Conservation (phyloP, 768 basidiomycete species). For the Boletus sensibilis region DNA sequence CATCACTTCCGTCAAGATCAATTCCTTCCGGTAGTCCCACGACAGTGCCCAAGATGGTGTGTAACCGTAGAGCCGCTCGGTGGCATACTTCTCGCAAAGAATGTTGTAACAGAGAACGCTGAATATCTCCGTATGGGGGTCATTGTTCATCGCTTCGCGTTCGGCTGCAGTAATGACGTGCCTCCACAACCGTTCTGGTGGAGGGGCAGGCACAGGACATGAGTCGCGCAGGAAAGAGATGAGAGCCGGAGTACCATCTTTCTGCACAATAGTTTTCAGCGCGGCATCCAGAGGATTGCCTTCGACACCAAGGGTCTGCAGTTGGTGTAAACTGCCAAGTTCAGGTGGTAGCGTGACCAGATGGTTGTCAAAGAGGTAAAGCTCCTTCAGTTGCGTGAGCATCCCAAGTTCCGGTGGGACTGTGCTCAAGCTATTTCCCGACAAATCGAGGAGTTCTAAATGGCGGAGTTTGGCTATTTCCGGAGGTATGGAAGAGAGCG, state of each 20-base stretch:
- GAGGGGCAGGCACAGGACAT: constrained; percentile 77
- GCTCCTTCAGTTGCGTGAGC: constrained; percentile 84
- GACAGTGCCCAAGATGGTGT: constrained; percentile 94
- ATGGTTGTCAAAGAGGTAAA: constrained; percentile 95
- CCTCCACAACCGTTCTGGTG: constrained; percentile 81
- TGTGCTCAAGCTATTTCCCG: constrained; percentile 75
- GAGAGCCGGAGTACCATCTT: constrained; percentile 89
- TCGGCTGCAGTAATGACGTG: constrained; percentile 57
- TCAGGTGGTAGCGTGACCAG: constrained; percentile 83
- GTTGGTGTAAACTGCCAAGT: constrained; percentile 85
- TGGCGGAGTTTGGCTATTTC: constrained; percentile 82
- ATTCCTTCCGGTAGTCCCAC: constrained; percentile 93
- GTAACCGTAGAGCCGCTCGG: constrained; percentile 88
- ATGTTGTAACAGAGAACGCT: constrained; percentile 91
- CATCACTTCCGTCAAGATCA: constrained; percentile 82
- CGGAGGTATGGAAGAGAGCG: constrained; percentile 72
- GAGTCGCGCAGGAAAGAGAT: constrained; percentile 91
- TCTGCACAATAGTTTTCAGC: constrained; percentile 81
- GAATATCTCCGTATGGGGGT: constrained; percentile 72
- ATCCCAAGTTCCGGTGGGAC: constrained; percentile 90
- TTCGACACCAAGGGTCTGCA: constrained; percentile 92
- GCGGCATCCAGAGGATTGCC: constrained; percentile 90
- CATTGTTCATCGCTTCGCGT: constrained; percentile 56
- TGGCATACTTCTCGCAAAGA: constrained; percentile 88
- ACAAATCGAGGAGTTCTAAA: constrained; percentile 87